Base-by-base conservation (phyloP, 1,284 basidiomycete species). In the Ustanciosporium gigantosporum region DNA sequence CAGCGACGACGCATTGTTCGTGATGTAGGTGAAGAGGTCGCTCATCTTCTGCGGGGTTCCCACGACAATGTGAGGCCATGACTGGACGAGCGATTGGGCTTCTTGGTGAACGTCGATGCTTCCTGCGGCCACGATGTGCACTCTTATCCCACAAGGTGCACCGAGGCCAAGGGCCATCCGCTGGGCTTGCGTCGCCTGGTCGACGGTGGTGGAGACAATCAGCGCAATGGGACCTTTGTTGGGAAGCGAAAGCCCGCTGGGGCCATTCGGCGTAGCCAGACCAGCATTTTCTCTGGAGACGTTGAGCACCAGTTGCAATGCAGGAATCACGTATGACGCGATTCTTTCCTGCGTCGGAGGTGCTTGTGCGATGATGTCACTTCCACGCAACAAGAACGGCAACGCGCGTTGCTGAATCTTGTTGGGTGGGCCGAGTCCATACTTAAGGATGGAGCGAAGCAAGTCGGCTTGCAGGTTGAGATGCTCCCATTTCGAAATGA, bases 291-390 rank as follows among this genome's bases (percentile, higher is more conserved):
- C 61, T 16, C 70, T 53, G 25, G 60, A 50, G 14, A 61, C 68
- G 14, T 66, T 68, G 22, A 70, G 46, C 4, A 73, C 62, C 1
- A 70, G 44, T 39, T 76, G 70, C 36, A 76, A 37, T 4, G 69
- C 53, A 19, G 73, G 74, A 13, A 76, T 75, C 9, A 76, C 69
- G 74, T 98, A 98, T 46, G 91, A 91, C 24, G 94, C 93, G 73
- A 98, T 97, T 36, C 94, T 85, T 79, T 98, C 94, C 79, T 97
- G 94, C 0, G 94, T 97, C 0, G 94, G 93, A 34, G 94, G 94
- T 11, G 94, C 94, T 80, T 98, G 94, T 5, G 93, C 93, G 67
- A 98, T 96, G 70, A 97, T 94, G 72, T 98, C 95, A 34, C 90
- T 86, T 8, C 91, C 90, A 50, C 90, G 87, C 39, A 97, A 83